Conservation (phyloP, 306 rosid genomes). For the Astragalus membranaceus region DNA sequence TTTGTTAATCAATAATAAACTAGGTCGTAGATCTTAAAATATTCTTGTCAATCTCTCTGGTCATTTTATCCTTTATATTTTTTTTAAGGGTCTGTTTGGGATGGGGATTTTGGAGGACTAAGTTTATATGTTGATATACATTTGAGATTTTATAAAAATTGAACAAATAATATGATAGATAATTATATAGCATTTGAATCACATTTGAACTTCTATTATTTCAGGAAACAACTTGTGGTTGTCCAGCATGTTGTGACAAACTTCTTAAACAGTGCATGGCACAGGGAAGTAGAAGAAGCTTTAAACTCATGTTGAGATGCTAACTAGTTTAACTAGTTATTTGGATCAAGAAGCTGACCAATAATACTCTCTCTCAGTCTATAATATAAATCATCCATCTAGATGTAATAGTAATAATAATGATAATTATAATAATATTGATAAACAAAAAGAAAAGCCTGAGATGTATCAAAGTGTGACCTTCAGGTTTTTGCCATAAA, state of each 20-base stretch:
- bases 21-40: background rate
- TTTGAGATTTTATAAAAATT: no score
- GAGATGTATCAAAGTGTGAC: conserved; percentile 4
- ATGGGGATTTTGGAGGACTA: no score
- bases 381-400: background rate
- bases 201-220: background rate
- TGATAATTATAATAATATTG: background rate
- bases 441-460: background rate
- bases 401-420: background rate
- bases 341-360: background rate
- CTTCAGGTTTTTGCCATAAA: background rate
- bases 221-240: conserved; percentile 11
- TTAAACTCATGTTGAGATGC: background rate
- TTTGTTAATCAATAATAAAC: background rate
- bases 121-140: no score
- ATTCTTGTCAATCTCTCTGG: background rate
- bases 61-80: background rate
- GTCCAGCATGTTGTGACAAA: conserved; percentile 2
- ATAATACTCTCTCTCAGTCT: conserved; percentile 3
- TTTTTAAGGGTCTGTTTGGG: background rate
- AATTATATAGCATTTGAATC: no score
- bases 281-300: background rate
- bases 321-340: conserved; percentile 7
- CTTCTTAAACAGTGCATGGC: background rate
- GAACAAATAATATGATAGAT: no score